Conservation (phyloP, 164 flowering plant species). For the Magnolia changhungtana region DNA sequence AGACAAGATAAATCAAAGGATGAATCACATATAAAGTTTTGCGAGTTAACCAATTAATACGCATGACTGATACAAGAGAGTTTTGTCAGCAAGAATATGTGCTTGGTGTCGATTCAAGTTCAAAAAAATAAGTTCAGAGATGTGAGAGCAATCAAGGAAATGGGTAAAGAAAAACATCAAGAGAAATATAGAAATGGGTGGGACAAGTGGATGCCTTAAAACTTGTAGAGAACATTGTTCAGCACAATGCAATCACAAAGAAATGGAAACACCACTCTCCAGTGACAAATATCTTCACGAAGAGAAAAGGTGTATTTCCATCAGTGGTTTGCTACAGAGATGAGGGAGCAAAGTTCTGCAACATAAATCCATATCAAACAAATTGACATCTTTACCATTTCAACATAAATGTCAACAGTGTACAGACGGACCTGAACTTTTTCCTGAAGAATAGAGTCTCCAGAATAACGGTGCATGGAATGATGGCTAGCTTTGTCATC, state of each 20-base stretch:
- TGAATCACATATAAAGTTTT: neutral
- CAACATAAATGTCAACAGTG: neutral
- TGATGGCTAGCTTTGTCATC: slow-evolving; percentile 97
- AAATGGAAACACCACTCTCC: too few relatives aligned
- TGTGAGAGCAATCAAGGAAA: neutral
- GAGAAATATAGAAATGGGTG: neutral
- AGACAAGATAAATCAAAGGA: neutral
- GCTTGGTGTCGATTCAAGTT: too few relatives aligned
- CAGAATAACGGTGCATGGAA: slow-evolving; percentile 89
- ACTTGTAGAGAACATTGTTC: too few relatives aligned
- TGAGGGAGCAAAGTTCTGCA: neutral
- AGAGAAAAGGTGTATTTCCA: neutral
- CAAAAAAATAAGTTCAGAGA: neutral
- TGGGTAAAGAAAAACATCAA: neutral
- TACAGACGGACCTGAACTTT: slow-evolving; percentile 59
- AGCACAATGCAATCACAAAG: too few relatives aligned
- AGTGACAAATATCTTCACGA: too few relatives aligned
- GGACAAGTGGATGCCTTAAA: neutral
- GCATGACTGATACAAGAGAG: neutral
- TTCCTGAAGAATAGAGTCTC: slow-evolving; percentile 91
- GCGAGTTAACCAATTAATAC: neutral
- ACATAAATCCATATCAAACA: neutral
- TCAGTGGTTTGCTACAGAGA: neutral
- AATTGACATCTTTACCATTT: neutral
- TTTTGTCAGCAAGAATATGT: too few relatives aligned